Base-by-base conservation (phyloP, 2,329 filamentous ascomycete species). In the Calonectria henricotiae region DNA sequence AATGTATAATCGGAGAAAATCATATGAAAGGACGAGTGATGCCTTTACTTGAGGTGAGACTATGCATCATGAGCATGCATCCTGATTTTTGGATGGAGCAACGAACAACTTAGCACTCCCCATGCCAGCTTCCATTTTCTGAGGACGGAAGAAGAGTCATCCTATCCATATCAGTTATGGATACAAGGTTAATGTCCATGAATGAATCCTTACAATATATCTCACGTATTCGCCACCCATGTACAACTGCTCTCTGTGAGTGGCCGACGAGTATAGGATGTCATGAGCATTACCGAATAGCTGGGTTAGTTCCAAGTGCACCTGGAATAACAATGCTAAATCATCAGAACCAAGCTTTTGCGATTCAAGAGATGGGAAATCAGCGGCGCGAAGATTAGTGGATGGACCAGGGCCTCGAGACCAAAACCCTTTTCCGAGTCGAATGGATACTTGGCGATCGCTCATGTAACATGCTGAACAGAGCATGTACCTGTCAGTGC, bases 221-320 rank as follows among this genome's bases (percentile, higher is more conserved):
- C 93, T 91, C 71, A 93, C 92, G 77, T 93, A 93, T 74, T 92
- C 90, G 1, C 92, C 92, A 76, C 90, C 90, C 32, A 92, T 84
- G 82, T 93, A 92, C 71, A 91, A 88, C 68, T 93, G 89, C 78
- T 91, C 91, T 67, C 90, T 91, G 47, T 91, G 90, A 20, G 90
- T 89, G 62, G 91, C 91, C 7, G 92, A 92, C 0, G 91, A 92
- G 79, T 94, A 94, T 1, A 94, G 82, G 0, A 93, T 90, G 76
- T 94, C 92, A 68, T 94, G 92, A 0, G 93, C 91, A 74, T 93
- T 94, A 23, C 90, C 91, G 77, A 93, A 93, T 1, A 94, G 84
- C 73, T 93, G 89, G 0, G 91, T 94, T 27, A 94, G 83, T 75
- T 94, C 92, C 7, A 94, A 82, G 27, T 90, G 92, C 0, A 92